Conservation (phyloP, 768 basidiomycete genomes). For the Clitopilus hobsonii region DNA sequence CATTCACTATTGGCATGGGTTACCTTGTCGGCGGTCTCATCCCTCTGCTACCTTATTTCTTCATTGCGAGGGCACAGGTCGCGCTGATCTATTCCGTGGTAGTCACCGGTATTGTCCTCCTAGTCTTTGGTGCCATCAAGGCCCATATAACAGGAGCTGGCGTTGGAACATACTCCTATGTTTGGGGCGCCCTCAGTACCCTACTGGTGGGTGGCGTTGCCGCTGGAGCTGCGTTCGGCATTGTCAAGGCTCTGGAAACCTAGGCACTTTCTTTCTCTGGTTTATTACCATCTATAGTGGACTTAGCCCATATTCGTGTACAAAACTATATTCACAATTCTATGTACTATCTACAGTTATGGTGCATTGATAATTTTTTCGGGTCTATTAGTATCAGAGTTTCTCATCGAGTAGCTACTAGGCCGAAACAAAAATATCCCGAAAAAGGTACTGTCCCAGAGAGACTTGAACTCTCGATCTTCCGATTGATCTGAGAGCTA, state of each 20-base stretch:
- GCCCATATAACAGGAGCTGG: slow-evolving; percentile 85
- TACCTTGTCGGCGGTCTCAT: slow-evolving; percentile 93
- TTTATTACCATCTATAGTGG: too few relatives aligned
- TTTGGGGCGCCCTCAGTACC: slow-evolving; percentile 86
- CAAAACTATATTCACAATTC: too few relatives aligned
- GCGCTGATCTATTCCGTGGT: slow-evolving; percentile 71
- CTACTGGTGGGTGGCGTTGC: slow-evolving; percentile 88
- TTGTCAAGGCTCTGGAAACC: slow-evolving; percentile 41
- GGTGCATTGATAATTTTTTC: too few relatives aligned
- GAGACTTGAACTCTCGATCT: slow-evolving; percentile 6
- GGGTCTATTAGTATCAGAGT: too few relatives aligned
- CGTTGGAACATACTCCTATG: slow-evolving; percentile 56
- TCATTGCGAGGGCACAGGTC: slow-evolving; percentile 64
- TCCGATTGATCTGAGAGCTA: slow-evolving; percentile 2
- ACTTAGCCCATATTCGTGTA: neutral
- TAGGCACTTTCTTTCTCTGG: too few relatives aligned
- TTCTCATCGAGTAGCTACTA: too few relatives aligned
- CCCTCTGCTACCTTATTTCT: slow-evolving; percentile 91
- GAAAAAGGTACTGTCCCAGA: neutral
- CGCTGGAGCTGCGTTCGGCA: slow-evolving; percentile 63
- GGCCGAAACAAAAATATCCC: neutral
- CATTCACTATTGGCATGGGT: slow-evolving; percentile 92
- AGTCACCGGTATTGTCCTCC: slow-evolving; percentile 79
- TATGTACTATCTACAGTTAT: too few relatives aligned
- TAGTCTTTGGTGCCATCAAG: slow-evolving; percentile 90